Base-by-base conservation (phyloP, 202 grass and related monocot genomes). In the Zoysia matrella region DNA sequence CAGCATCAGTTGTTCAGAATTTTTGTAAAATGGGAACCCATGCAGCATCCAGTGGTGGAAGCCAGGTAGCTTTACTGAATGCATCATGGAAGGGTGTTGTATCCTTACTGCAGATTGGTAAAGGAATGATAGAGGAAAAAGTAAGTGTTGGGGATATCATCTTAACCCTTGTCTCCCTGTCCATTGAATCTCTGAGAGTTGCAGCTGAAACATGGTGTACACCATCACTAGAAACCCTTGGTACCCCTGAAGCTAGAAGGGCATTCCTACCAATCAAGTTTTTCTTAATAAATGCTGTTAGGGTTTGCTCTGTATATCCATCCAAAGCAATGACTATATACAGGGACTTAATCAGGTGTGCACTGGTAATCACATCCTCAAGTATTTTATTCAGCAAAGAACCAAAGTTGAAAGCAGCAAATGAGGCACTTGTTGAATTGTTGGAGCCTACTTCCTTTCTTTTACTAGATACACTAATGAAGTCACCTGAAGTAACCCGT, bases 191-290 rank as follows among this genome's bases (percentile, higher is more conserved):
- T 83, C 53, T 98, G 75, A 91, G 83, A 85, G 82, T 79, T 86
- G 82, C 88, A 68, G 61, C 84, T 30, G 81, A 95, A 79, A 75
- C 65, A 86, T 93, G 88, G 92, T 80, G 65, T 50, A 14, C 22
- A 10, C 51, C 70, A 2, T 74, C 80, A 77, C 54, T 78, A 71
- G 80, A 81, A 77, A 46, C 71, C 74, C 55, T 89, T 47, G 82
- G 83, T 80, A 75, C 49, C 43, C 52, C 92, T 88, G 95, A 93
- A 81, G 92, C 92, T 66, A 98, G 86, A 93, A 93, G 95, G 77
- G 76, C 90, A 67, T 90, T 95, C 77, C 84, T 98, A 82, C 95
- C 92, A 71, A 98, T 98, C 77, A 98, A 93, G 60, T 95, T 95
- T 90, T 98, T 91, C 88, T 72, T 98, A 68, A 95, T 95, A 73